These are phyloP conservation scores for Colletotrichum costaricense DNA, from an alignment of 2,329 filamentous ascomycete species.

Conservation along the genomic window DNA sequence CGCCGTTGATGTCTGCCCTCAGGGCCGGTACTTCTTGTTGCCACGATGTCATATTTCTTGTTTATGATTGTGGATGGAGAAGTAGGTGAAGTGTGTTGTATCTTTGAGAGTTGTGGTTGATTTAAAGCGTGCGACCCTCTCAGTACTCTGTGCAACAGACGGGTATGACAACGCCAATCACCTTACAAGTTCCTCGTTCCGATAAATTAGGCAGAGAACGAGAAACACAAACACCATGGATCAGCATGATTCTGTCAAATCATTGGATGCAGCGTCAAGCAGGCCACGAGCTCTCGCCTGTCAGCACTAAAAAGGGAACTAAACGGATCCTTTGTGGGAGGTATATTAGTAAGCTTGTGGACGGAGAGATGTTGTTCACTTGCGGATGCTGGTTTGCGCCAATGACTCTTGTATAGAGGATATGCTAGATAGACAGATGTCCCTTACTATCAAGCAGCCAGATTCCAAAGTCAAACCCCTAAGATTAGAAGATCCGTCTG, in stretches of 20 bases:
- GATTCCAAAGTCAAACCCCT: too few relatives aligned
- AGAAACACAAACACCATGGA: neutral
- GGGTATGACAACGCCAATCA: neutral
- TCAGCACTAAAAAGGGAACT: neutral
- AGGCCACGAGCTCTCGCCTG: neutral
- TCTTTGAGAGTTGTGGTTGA: neutral
- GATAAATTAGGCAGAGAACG: neutral
- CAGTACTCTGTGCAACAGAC: too few relatives aligned
- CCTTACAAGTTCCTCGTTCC: neutral
- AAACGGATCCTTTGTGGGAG: neutral
- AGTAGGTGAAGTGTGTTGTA: neutral
- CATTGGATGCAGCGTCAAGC: neutral
- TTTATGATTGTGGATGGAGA: neutral
- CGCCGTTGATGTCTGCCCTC: constrained; percentile 35
- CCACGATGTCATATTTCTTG: neutral
- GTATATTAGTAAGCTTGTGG: neutral
- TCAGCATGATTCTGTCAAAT: neutral
- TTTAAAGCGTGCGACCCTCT: neutral
- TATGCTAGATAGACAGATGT: too few relatives aligned
- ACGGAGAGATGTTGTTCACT: neutral
- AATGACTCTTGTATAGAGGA: neutral
- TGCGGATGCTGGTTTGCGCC: neutral
- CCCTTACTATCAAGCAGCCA: too few relatives aligned
- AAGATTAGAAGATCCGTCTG: too few relatives aligned
- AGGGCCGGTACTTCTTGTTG: neutral